Evolutionary conservation across 306 rosid species (phyloP), one percentile per base, ranked within the genome.

Genomic region (Acmispon strigosus): DNA sequence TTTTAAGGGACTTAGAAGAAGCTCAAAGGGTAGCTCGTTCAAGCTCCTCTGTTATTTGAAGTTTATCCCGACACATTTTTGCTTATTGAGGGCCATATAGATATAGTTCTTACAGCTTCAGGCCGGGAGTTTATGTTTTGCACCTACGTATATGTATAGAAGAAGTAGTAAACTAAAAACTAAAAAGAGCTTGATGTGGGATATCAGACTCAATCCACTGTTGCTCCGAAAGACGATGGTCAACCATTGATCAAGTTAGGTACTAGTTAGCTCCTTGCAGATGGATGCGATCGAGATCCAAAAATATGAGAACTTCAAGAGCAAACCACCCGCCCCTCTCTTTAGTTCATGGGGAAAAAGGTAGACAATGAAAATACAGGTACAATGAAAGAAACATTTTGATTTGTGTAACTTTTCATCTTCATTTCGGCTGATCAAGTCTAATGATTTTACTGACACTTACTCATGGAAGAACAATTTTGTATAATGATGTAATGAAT

Each of bases 1-100:
- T 94, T 85, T 70, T 94, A 70, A 91, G 72, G 88, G 99, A 91
- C 83, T 84, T 94, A 84, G 96, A 94, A 91, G 97, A 94, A 86
- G 97, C 96, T 83, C 95, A 91, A 70, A 89, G 85, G 80, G 78
- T 79, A 60, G 81, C 89, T 80, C 96, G 89, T 48, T 80, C 82
- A n/a, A 90, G 86, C 76, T 69, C 81, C 17, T 50, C 82, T 14
- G 34, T 82, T 49, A 57, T 86, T 65, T 94, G 87, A 94, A 74
- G 69, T 55, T 14, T 41, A 45, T 62, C 37, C 50, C 47, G 74
- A 61, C 76, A 73, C 50, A 52, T 53, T 78, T 70, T 72, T 22
- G 72, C 73, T 29, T 69, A 27, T 57, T 18, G 63, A 65, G 69
- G 77, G 44, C 61, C 73, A 14, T 29, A 53, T 76, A 75, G 62